Conservation (phyloP, 192 early-diverging fungal genomes). For the Fimicolochytrium jonesii region DNA sequence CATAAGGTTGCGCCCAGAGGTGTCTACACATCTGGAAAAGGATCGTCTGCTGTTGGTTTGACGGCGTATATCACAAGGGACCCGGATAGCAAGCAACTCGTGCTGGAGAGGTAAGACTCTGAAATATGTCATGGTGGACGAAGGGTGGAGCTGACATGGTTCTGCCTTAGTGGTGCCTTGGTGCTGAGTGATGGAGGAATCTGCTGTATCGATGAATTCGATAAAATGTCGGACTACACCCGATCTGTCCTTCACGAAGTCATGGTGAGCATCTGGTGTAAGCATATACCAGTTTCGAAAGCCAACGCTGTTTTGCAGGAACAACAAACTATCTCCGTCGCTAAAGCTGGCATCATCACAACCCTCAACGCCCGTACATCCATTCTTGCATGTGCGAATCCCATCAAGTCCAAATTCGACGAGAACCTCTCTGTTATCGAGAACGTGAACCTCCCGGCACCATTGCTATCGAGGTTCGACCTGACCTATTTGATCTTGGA, state of each 20-base stretch:
- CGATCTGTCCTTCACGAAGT: constrained; percentile 96
- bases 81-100: constrained; percentile 92
- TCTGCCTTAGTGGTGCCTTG: constrained; percentile 80
- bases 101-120: constrained; percentile 72
- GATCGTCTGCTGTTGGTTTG: constrained; percentile 91
- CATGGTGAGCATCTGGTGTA: constrained; percentile 58
- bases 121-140: not conserved
- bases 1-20: constrained; percentile 92
- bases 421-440: constrained; percentile 73
- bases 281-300: not conserved
- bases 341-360: constrained; percentile 98
- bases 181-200: constrained; percentile 94
- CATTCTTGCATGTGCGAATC: constrained; percentile 91
- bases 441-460: constrained; percentile 88
- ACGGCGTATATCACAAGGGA: constrained; percentile 94
- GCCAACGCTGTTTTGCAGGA: constrained; percentile 47
- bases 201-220: constrained; percentile 99
- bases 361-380: constrained; percentile 96
- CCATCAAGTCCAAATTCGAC: constrained; percentile 87
- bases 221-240: constrained; percentile 95
- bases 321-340: constrained; percentile 96
- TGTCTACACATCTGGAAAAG: constrained; percentile 96
- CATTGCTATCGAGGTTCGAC: constrained; percentile 94
- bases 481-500: constrained; percentile 89
- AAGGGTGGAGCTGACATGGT: no score